These are phyloP conservation scores for Cotoneaster glaucophyllus DNA, from an alignment of 306 rosid species.

Conservation along the genomic window DNA sequence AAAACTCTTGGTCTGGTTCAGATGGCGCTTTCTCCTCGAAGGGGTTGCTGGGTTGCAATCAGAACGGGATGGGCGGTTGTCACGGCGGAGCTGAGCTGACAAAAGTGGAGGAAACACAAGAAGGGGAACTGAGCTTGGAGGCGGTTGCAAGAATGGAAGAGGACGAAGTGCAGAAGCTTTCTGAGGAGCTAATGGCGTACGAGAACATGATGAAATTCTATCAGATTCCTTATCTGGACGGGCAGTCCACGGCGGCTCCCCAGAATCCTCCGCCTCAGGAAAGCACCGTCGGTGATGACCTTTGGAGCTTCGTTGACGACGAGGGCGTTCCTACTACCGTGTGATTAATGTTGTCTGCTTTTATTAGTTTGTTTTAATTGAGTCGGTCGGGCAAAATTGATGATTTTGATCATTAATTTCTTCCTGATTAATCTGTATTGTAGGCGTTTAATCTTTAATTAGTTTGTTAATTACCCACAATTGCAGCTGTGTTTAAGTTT, in stretches of 20 bases:
- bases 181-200: slow-evolving; percentile 80
- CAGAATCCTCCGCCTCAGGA: slow-evolving; percentile 39
- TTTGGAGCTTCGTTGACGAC: slow-evolving; percentile 72
- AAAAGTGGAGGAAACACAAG: slow-evolving; percentile 18
- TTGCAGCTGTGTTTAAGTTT: too few species aligned
- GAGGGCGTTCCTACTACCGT: slow-evolving; percentile 3
- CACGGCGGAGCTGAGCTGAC: neutral
- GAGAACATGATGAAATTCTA: slow-evolving; percentile 78
- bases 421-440: neutral
- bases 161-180: slow-evolving; percentile 52
- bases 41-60: slow-evolving; percentile 11
- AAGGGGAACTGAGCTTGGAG: slow-evolving; percentile 5
- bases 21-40: slow-evolving; percentile 28
- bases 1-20: slow-evolving; percentile 32
- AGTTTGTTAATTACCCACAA: neutral
- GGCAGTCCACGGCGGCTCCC: slow-evolving; percentile 41
- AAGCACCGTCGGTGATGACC: slow-evolving; percentile 49
- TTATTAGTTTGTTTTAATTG: neutral
- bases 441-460: neutral
- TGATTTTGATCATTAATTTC: neutral
- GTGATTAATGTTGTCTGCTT: neutral
- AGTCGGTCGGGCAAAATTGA: neutral
- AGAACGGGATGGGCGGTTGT: neutral
- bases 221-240: slow-evolving; percentile 79
- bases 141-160: slow-evolving; percentile 16